Base-by-base conservation (phyloP, 1,139 yeast species). In the Yamadazyma dushanensis region DNA sequence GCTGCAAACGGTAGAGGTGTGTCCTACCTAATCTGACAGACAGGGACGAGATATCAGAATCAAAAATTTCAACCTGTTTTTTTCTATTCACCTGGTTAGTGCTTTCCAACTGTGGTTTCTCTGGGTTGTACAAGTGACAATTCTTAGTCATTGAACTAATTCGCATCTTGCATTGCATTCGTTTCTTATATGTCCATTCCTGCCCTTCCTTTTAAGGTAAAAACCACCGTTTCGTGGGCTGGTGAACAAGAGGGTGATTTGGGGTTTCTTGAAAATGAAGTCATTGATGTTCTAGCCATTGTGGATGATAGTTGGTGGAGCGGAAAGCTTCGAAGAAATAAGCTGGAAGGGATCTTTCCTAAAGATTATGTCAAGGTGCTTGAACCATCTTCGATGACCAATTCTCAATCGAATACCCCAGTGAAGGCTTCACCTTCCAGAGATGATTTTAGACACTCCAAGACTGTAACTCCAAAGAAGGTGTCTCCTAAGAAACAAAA, bases 251-350 rank as follows among this genome's bases (percentile, higher is more conserved):
- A 82, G 33, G 88, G 86, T 29, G 97, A 92, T 54, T 70, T 92
- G 34, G 97, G 97, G 1, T 92, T 92, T 57, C 73, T 90, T 31
- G 97, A 92, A 62, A 95, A 95, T 37, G 97, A 92, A 56, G 65
- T 86, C 32, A 85, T 92, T 49, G 95, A 89, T 45, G 95, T 92
- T 5, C 71, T 78, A 31, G 73, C 82, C 47, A 66, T 82, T 3
- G 89, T 92, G 7, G 95, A 90, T 54, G 96, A 95, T 16, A 81
- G 83, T 51, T 88, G 96, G 95, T 89, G 94, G 85, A 85, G 79
- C 51, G 98, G 98, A 1, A 71, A 75, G 44, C 72, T 90, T 39
- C 67, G 81, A 46, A 72, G 97, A 52, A 89, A 88, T 63, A 85
- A 81, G 46, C 80, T 86, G 44, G 80, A 80, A 31, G 98, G 98